Evolutionary conservation across 1,139 yeast species (phyloP), one percentile per base, ranked within the genome.

Genomic region (Magnusiomyces clavatus): DNA sequence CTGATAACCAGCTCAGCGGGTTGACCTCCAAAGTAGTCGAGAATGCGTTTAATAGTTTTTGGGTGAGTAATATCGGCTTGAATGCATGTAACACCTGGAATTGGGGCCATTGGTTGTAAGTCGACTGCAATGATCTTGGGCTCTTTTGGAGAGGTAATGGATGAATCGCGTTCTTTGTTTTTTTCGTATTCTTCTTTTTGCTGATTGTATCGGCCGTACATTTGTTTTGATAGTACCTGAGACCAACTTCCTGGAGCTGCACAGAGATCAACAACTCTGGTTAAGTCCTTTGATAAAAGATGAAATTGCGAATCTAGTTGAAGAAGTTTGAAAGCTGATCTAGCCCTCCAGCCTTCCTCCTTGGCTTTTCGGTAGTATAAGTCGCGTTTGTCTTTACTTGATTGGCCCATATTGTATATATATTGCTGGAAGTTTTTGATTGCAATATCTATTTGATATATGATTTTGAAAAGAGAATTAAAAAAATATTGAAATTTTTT

Each of bases 171-270:
- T 40, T 3, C 48, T 41, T 6, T 41, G 46, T 5, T 41, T 38
- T 4, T 44, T 20, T 37, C 36, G 34, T 14, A 49, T 43, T 14
- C 49, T 35, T 2, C 51, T 48, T 31, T 35, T 41, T 36, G 44
- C 37, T 8, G 49, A n/a, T 14, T 47, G 64, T 38, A 69, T 75
- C 54, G 73, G 72, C 58, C 77, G 78, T 36, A 36, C 46, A 87
- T 69, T 58, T 82, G 83, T 56, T 86, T 70, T 10, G 95, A 81
- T n/a, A 92, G 76, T 1, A 92, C 98, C 65, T 92, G 98, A 1
- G 96, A 86, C 98, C 98, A 92, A 3, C 97, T 88, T 1, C 98
- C 98, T 1, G 98, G 98, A 3, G 98, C 98, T 17, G 98, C 98
- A 75, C 98, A 92, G 43, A 92, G 75, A 69, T 92, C 98, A 10